Conservation (phyloP, 208 protist genomes). For the Lotmaria passim region DNA sequence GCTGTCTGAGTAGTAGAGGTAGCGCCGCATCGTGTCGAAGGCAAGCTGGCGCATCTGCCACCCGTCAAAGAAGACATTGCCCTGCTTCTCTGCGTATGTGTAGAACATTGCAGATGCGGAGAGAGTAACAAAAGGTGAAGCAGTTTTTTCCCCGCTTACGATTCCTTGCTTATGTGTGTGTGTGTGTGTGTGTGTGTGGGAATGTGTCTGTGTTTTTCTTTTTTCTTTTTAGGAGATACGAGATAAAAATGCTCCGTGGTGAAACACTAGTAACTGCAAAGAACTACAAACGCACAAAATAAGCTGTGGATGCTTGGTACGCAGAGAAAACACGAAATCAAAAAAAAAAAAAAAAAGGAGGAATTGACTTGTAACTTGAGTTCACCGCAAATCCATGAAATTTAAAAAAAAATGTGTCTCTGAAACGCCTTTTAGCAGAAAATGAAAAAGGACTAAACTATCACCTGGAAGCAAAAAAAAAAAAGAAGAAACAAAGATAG, state of each 20-base stretch:
- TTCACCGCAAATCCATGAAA: too few relatives aligned
- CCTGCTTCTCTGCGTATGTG: slow-evolving; percentile 64
- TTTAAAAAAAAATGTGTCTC: too few relatives aligned
- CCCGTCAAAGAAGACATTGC: slow-evolving; percentile 44
- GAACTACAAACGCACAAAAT: too few relatives aligned
- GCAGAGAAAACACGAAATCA: neutral
- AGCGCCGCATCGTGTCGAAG: slow-evolving; percentile 72
- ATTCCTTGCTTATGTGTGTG: neutral
- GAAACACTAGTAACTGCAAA: too few relatives aligned
- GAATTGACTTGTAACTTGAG: too few relatives aligned
- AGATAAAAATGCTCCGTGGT: too few relatives aligned
- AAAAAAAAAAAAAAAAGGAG: neutral
- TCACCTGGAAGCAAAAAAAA: neutral
- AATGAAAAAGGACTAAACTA: neutral
- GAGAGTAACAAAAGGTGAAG: neutral
- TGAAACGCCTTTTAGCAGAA: neutral
- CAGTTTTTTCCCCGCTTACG: neutral
- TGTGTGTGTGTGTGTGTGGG: too few relatives aligned
- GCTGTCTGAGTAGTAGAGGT: slow-evolving; percentile 63
- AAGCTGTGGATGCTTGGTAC: too few relatives aligned
- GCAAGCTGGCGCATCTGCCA: slow-evolving; percentile 74
- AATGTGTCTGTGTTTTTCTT: too few relatives aligned
- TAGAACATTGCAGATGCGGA: slow-evolving; percentile 45
- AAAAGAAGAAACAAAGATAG: slow-evolving; percentile 4
- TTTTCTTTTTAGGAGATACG: too few relatives aligned